phyloP scores from a whole-genome alignment of 2,329 filamentous ascomycete genomes.

The Corinectria fuckeliana region DNA sequence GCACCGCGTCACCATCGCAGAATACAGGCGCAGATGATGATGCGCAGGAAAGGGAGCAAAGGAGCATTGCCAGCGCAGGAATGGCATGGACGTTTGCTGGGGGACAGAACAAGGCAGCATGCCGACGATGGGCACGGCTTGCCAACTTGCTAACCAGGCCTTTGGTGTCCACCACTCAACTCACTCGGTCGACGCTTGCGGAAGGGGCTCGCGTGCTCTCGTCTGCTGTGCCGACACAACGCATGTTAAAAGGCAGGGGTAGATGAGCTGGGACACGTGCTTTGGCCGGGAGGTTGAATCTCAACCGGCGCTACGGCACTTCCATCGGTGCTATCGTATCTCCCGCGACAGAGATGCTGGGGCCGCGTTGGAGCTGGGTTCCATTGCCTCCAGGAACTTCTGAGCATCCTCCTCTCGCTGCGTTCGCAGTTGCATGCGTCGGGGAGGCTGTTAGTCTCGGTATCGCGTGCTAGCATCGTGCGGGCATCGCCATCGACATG shows the following conservation, averaged over 20 bases:
- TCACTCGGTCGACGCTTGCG: constrained; percentile 15
- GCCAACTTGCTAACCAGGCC: not conserved
- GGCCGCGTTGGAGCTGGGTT: not conserved
- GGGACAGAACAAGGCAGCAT: not conserved
- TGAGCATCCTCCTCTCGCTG: not conserved
- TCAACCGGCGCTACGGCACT: no score
- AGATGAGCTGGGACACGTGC: no score
- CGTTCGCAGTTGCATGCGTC: constrained; percentile 11
- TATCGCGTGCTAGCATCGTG: not conserved
- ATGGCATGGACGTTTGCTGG: not conserved
- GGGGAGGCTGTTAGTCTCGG: constrained; percentile 3
- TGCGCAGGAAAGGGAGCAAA: not conserved
- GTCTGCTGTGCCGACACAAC: not conserved
- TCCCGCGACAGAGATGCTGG: not conserved
- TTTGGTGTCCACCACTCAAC: constrained; percentile 15
- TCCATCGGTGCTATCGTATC: no score
- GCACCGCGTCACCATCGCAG: constrained; percentile 2
- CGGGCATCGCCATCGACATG: not conserved
- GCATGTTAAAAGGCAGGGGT: not conserved
- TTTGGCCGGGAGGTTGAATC: no score
- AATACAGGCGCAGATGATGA: not conserved
- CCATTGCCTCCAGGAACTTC: not conserved
- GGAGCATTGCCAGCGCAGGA: not conserved
- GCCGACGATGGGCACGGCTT: not conserved
- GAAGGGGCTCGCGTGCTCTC: constrained; percentile 15